Conservation (phyloP, 192 early-diverging fungal species). For the Pecoramyces ruminantium region DNA sequence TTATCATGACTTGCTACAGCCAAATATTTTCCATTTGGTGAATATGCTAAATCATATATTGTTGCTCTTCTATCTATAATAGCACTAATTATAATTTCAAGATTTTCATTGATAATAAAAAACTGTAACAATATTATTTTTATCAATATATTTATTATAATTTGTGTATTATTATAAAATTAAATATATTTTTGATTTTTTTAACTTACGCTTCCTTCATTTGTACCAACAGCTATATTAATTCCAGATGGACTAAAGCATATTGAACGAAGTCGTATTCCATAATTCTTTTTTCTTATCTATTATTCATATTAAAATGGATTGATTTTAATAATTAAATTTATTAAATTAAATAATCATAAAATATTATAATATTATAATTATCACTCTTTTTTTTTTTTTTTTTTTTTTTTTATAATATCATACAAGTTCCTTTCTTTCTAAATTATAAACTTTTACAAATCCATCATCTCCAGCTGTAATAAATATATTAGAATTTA, state of each 20-base stretch:
- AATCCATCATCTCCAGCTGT: constrained; percentile 12
- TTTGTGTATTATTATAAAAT: too few species aligned
- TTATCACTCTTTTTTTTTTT: too few species aligned
- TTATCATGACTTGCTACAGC: constrained; percentile 12
- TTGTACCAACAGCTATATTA: constrained; percentile 10
- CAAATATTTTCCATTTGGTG: constrained; percentile 8
- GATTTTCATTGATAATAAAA: constrained; percentile 7
- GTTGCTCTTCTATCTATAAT: constrained; percentile 10
- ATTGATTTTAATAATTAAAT: too few species aligned
- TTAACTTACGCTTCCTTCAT: constrained; percentile 10
- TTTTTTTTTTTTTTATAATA: too few species aligned
- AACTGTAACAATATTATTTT: too few species aligned
- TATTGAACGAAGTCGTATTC: neutral
- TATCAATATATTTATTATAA: too few species aligned
- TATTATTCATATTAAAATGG: neutral
- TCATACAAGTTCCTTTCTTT: neutral
- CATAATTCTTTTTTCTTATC: neutral
- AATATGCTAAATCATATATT: constrained; percentile 11
- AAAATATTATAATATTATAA: too few species aligned
- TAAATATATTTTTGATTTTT: too few species aligned
- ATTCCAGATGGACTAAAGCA: neutral
- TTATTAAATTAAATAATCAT: too few species aligned
- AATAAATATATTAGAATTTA: constrained; percentile 2
- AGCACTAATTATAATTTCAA: constrained; percentile 1
- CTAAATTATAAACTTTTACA: constrained; percentile 6